These are phyloP conservation scores for Hypoxylon sp. DNA, from an alignment of 2,329 filamentous ascomycete genomes.

Conservation along the genomic window DNA sequence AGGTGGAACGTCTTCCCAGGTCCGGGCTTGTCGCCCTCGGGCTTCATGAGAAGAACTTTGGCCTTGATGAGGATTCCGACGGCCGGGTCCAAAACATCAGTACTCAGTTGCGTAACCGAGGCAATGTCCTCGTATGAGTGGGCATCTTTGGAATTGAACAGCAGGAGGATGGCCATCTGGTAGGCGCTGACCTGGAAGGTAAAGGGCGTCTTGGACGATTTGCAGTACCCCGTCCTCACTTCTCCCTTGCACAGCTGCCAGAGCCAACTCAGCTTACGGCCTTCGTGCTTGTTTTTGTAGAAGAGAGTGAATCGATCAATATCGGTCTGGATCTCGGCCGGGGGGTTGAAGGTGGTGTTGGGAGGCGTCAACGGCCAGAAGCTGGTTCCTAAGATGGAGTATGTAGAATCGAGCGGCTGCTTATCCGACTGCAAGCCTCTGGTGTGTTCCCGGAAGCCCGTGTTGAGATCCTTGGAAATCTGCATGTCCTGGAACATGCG, in stretches of 20 bases:
- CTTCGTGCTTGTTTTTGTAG: constrained; percentile 96
- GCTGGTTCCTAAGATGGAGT: constrained; percentile 92
- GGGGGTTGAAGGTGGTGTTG: constrained; percentile 86
- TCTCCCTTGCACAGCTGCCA: constrained; percentile 99
- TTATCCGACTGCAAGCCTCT: constrained; percentile 72
- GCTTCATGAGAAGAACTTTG: constrained; percentile 79
- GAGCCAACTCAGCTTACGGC: constrained; percentile 95
- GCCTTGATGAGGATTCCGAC: constrained; percentile 90
- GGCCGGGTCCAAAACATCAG: constrained; percentile 86
- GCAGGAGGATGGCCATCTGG: constrained; percentile 93
- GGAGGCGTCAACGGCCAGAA: constrained; percentile 95
- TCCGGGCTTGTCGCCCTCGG: constrained; percentile 77
- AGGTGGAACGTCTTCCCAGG: constrained; percentile 81
- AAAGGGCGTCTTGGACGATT: constrained; percentile 86
- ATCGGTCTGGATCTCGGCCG: constrained; percentile 82
- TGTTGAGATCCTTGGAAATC: constrained; percentile 96
- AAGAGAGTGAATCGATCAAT: constrained; percentile 90
- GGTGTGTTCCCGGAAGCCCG: constrained; percentile 81
- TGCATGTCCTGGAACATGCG: constrained; percentile 99
- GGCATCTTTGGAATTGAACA: constrained; percentile 92
- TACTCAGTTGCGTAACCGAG: constrained; percentile 78
- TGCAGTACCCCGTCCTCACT: constrained; percentile 92
- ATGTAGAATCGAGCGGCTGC: constrained; percentile 81
- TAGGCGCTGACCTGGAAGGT: constrained; percentile 98
- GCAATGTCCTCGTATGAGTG: constrained; percentile 89